Evolutionary conservation across 1,284 basidiomycete species (phyloP), one percentile per base, ranked within the genome.

Genomic region (Trichosporon sp.): DNA sequence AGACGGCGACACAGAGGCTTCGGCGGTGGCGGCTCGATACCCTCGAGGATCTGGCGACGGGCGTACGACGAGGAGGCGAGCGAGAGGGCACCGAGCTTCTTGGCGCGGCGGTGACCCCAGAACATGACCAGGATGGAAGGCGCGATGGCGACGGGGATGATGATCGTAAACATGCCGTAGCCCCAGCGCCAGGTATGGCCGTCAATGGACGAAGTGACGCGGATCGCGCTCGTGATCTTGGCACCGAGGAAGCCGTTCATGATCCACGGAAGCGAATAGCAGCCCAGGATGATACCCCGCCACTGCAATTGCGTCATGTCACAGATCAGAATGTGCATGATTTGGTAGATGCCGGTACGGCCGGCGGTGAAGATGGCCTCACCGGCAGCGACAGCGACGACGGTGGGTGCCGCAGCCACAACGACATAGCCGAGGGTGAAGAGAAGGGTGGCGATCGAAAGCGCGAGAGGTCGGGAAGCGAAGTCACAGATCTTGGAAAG

Each of bases 241-340:
- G 74, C 78, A 1, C 66, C 65, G 44, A 71, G 54, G 37, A 71
- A 71, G 3, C 64, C 69, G 62, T 74, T 74, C 60, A 73, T 60
- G 68, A 91, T 82, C 76, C 87, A 90, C 3, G 27, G 83, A 81
- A 74, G 86, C 85, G 86, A 84, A n/a, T 88, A 84, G 11, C 89
- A 80, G 7, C 87, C 88, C 2, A 85, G 83, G 14, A 88, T 84
- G 9, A 90, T 81, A 3, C 88, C 89, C 57, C 89, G 84, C 88
- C 88, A 91, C 73, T 85, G 84, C n/a, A 90, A 84, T 2, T 86
- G 87, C 0, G 89, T 90, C 61, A 88, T 86, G 73, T 91, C 89
- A n/a, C 88, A 88, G 61, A 73, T 63, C 36, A 73, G 61, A 40
- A 70, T 68, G 37, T 71, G 64, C 46, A 62, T 61, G 16, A 65